A percentile compares a stretch with the other conserved stretches of the same genome.
phyloP scores from a whole-genome alignment of 257 asterid species.

The Ocimum tenuiflorum region DNA sequence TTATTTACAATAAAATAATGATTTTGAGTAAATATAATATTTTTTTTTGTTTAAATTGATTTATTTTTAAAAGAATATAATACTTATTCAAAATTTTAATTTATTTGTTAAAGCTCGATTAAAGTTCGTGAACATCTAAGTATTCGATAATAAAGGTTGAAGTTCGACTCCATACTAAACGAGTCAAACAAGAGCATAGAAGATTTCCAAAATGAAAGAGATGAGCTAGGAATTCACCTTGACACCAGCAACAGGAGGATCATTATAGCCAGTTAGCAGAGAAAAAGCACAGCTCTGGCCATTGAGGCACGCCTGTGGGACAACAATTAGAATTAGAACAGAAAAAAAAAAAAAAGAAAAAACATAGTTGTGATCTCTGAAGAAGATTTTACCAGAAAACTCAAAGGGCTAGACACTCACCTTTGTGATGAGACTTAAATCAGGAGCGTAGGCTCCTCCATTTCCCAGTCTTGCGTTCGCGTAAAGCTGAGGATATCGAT shows the following conservation, averaged over 20 bases:
- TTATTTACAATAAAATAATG: no score
- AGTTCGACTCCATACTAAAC: no score
- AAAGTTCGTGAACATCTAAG: no score
- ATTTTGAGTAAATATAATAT: no score
- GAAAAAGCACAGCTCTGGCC: conserved; percentile 59
- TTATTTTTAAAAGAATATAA: no score
- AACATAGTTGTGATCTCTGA: no score
- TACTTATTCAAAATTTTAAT: no score
- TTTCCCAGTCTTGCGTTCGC: conserved; percentile 70
- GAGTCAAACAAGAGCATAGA: no score
- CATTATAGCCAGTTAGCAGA: conserved; percentile 65
- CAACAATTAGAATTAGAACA: neutral
- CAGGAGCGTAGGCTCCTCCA: conserved; percentile 87
- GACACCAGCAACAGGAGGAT: conserved; percentile 83
- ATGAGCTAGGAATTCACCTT: conserved; percentile 28
- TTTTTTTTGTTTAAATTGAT: no score
- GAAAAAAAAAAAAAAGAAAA: no score
- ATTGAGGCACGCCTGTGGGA: conserved; percentile 51
- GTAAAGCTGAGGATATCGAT: conserved; percentile 70
- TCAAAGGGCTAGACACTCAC: conserved; percentile 14
- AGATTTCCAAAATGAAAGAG: neutral
- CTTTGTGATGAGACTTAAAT: conserved; percentile 67
- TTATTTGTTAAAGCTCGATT: no score
- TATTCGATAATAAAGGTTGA: no score
- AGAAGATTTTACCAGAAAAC: neutral